Percentiles rank a stretch among this genome's conserved stretches.
Conservation (phyloP, 306 rosid species). For the Fagus crenata region DNA sequence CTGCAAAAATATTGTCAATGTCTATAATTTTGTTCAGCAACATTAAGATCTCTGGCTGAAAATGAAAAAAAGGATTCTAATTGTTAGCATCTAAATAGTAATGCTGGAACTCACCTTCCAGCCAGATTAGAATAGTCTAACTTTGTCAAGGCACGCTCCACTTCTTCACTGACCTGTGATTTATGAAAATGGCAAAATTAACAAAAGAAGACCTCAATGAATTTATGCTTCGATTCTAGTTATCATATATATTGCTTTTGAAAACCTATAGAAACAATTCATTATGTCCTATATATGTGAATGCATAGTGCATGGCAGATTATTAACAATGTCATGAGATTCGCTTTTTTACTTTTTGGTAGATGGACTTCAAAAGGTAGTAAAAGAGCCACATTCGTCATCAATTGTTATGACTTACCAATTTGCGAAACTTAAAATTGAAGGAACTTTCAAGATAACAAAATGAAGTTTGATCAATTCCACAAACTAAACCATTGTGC, state of each 20-base stretch:
- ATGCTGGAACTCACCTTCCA: constrained; percentile 58
- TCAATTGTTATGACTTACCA: not conserved
- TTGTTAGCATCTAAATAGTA: constrained; percentile 11
- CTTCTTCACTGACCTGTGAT: constrained; percentile 80
- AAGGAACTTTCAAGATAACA: not conserved
- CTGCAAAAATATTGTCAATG: not conserved
- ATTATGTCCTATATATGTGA: not conserved
- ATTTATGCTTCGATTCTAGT: not conserved
- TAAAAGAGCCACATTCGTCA: not conserved
- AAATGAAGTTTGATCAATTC: not conserved
- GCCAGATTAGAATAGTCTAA: constrained; percentile 47
- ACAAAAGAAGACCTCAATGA: constrained; percentile 17
- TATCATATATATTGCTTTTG: not conserved
- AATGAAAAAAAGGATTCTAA: not conserved
- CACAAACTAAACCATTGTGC: not conserved
- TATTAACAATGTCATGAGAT: not conserved
- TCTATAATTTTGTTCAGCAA: constrained; percentile 14
- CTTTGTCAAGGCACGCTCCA: constrained; percentile 74
- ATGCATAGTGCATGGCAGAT: not conserved
- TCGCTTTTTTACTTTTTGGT: not conserved
- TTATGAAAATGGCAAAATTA: constrained; percentile 35
- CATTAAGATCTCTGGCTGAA: constrained; percentile 12
- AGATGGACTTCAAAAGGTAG: not conserved
- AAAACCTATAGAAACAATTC: not conserved
- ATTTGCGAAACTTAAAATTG: not conserved